Conservation (phyloP, 768 basidiomycete genomes). For the Asterophora parasitica region DNA sequence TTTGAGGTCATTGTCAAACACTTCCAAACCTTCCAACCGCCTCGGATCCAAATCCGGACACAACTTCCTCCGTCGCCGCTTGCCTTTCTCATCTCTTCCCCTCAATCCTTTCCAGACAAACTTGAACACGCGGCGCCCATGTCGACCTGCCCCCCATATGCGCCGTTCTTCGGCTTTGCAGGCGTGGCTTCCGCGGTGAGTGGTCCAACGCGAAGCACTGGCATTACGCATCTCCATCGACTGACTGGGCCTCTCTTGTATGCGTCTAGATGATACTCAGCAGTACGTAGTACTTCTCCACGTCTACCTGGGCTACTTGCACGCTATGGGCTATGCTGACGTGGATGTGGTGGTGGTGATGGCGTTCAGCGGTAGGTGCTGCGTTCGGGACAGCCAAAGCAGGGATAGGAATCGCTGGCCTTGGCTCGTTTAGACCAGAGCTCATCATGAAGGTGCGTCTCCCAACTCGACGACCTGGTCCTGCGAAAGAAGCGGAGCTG, state of each 20-base stretch:
- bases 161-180: constrained; percentile 97
- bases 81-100: too few species aligned
- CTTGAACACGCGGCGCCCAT: constrained; percentile 24
- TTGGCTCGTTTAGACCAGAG: constrained; percentile 92
- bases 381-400: constrained; percentile 96
- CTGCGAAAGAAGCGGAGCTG: neutral
- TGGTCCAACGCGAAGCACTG: constrained; percentile 5
- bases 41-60: too few species aligned
- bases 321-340: constrained; percentile 3
- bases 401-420: constrained; percentile 93
- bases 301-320: neutral
- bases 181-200: constrained; percentile 92
- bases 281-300: constrained; percentile 52
- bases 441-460: constrained; percentile 90
- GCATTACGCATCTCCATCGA: neutral
- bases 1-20: too few species aligned
- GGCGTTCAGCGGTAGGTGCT: constrained; percentile 74
- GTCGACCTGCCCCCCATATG: constrained; percentile 85
- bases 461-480: neutral
- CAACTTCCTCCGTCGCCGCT: too few species aligned
- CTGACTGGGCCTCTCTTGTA: neutral
- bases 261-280: constrained; percentile 83
- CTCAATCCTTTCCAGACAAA: neutral
- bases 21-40: too few species aligned
- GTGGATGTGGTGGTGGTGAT: neutral